Conservation (phyloP, 768 basidiomycete species). For the Mycena chlorophos region DNA sequence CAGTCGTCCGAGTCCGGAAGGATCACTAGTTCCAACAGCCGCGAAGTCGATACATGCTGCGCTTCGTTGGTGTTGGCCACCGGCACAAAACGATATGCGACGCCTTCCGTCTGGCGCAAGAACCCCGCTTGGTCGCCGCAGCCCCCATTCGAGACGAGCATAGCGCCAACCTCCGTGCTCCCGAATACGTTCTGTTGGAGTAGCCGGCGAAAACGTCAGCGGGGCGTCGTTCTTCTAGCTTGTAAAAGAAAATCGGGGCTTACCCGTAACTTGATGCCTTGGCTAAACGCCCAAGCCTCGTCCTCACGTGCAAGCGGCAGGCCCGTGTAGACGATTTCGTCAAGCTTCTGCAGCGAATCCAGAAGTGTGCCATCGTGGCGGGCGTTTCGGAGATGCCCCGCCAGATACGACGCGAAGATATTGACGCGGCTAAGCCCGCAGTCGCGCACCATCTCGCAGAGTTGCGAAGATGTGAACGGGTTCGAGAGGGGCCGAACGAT, state of each 20-base stretch:
- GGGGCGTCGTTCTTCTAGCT: constrained; percentile 16
- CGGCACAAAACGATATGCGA: constrained; percentile 68
- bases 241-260: constrained; percentile 26
- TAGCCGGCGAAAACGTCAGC: constrained; percentile 24
- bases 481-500: constrained; percentile 14
- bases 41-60: constrained; percentile 56
- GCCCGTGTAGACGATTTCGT: constrained; percentile 68
- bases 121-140: constrained; percentile 50
- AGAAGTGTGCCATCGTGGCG: constrained; percentile 62
- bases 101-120: constrained; percentile 60
- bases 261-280: constrained; percentile 66
- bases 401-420: constrained; percentile 72
- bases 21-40: constrained; percentile 69
- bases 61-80: constrained; percentile 40
- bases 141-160: constrained; percentile 61
- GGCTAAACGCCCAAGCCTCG: constrained; percentile 67
- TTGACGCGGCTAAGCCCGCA: constrained; percentile 74
- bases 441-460: constrained; percentile 67
- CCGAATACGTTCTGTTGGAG: constrained; percentile 69
- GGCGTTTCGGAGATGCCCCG: constrained; percentile 60
- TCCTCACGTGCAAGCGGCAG: constrained; percentile 65
- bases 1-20: constrained; percentile 68
- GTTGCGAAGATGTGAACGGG: constrained; percentile 62
- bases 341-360: constrained; percentile 52
- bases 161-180: constrained; percentile 77